Percentiles rank a stretch among this genome's conserved stretches.
Conservation (phyloP, 352 stramenopile species). For the Nothophytophthora sp. region DNA sequence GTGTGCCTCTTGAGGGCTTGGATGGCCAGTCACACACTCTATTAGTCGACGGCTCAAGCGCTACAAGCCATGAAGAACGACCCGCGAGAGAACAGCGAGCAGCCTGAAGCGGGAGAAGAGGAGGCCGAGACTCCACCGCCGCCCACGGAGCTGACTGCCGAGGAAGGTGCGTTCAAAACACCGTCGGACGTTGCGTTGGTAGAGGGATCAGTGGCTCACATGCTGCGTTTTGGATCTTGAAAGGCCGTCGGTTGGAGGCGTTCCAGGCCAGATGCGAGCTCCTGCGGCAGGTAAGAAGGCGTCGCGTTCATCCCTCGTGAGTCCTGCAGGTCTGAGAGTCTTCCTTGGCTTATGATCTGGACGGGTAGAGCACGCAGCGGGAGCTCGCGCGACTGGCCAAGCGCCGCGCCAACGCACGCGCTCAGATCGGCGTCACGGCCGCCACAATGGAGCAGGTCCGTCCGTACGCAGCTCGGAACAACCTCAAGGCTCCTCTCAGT, state of each 20-base stretch:
- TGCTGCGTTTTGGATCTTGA: slow-evolving; percentile 10
- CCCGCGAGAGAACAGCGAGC: slow-evolving; percentile 9
- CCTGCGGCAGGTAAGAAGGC: slow-evolving; percentile 18
- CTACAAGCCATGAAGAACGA: slow-evolving; percentile 25
- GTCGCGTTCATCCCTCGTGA: background rate
- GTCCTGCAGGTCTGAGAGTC: no score
- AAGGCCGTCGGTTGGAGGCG: slow-evolving; percentile 15
- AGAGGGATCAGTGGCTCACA: no score
- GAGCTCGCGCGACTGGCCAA: slow-evolving; percentile 29
- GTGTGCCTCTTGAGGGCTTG: no score
- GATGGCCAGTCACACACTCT: no score
- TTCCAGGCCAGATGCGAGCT: slow-evolving; percentile 25
- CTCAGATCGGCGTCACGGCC: slow-evolving; percentile 25
- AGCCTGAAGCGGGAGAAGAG: slow-evolving; percentile 5
- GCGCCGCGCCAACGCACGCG: slow-evolving; percentile 12
- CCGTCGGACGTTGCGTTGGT: no score
- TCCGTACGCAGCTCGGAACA: no score
- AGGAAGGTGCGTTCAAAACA: slow-evolving; percentile 10
- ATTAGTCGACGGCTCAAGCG: no score
- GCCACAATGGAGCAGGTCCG: slow-evolving; percentile 29
- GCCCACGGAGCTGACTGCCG: slow-evolving; percentile 1
- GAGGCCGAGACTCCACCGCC: background rate
- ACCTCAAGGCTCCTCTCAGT: background rate
- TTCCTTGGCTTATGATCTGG: no score
- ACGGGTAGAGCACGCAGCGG: slow-evolving; percentile 21